These are phyloP conservation scores for Cutaneotrichosporon arboriforme DNA, from an alignment of 1,284 basidiomycete species.

Conservation along the genomic window DNA sequence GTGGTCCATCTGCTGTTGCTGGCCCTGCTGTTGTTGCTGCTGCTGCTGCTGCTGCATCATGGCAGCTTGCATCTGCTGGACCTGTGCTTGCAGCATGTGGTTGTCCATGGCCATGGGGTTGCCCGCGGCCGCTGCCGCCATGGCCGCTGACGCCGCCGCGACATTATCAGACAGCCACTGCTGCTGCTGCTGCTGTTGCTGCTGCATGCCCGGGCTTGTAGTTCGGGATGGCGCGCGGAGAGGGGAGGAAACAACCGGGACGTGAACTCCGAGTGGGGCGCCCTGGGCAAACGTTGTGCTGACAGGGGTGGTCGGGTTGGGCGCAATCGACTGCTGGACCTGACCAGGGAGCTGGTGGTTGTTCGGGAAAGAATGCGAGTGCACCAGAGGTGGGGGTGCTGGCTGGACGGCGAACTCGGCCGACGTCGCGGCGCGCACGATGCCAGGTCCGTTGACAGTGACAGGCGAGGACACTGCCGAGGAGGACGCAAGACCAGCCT, in stretches of 20 bases:
- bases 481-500: background rate
- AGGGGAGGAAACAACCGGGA: conserved; percentile 41
- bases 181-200: background rate
- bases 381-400: conserved; percentile 22
- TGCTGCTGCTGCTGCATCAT: conserved; percentile 20
- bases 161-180: conserved; percentile 14
- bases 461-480: conserved; percentile 7
- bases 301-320: conserved; percentile 25
- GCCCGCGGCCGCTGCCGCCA: conserved; percentile 8
- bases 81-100: conserved; percentile 6
- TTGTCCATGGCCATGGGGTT: conserved; percentile 1
- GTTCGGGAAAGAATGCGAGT: conserved; percentile 48
- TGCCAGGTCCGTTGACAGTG: conserved; percentile 1
- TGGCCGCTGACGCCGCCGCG: conserved; percentile 7
- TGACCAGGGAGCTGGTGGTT: conserved; percentile 43
- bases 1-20: conserved; percentile 9
- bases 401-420: conserved; percentile 1
- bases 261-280: conserved; percentile 26
- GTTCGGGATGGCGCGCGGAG: conserved; percentile 35
- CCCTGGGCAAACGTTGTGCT: conserved; percentile 24
- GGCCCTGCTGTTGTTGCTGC: conserved; percentile 10
- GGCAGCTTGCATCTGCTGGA: conserved; percentile 5
- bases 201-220: conserved; percentile 21
- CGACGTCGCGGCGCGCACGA: conserved; percentile 8
- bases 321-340: conserved; percentile 15